These are phyloP conservation scores for Dryas octopetala DNA, from an alignment of 306 rosid genomes.

Conservation along the genomic window DNA sequence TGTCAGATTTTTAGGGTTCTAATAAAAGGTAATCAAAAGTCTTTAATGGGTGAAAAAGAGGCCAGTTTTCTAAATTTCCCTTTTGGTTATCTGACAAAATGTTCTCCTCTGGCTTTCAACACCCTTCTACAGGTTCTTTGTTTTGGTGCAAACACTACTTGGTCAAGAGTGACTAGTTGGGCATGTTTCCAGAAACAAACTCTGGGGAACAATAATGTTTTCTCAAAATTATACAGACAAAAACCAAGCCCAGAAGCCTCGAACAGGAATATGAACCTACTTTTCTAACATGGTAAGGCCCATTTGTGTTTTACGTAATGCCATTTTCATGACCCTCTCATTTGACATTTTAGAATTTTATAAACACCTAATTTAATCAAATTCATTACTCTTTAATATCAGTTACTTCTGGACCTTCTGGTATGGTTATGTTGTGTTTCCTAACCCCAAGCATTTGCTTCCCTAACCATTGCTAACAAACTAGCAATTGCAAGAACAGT, in stretches of 20 bases:
- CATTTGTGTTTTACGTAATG: background rate
- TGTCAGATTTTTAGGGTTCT: no score
- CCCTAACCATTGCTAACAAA: no score
- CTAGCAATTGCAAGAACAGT: no score
- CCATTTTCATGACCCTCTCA: background rate
- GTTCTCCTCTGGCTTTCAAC: background rate
- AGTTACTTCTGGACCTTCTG: no score
- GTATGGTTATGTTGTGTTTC: no score
- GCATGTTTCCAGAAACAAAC: constrained; percentile 7
- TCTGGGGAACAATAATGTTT: background rate
- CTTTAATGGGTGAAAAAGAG: no score
- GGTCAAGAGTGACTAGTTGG: background rate
- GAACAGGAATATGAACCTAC: background rate
- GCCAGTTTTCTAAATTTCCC: no score
- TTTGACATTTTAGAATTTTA: background rate
- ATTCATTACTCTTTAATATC: background rate
- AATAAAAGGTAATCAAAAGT: no score
- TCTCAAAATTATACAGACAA: background rate
- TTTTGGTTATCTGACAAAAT: background rate
- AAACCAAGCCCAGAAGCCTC: constrained; percentile 7
- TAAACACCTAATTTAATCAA: background rate
- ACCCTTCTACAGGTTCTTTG: background rate
- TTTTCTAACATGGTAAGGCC: background rate
- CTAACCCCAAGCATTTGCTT: no score
- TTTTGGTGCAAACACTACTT: background rate